phyloP scores from a whole-genome alignment of 257 asterid genomes.

The Agastache rugosa region DNA sequence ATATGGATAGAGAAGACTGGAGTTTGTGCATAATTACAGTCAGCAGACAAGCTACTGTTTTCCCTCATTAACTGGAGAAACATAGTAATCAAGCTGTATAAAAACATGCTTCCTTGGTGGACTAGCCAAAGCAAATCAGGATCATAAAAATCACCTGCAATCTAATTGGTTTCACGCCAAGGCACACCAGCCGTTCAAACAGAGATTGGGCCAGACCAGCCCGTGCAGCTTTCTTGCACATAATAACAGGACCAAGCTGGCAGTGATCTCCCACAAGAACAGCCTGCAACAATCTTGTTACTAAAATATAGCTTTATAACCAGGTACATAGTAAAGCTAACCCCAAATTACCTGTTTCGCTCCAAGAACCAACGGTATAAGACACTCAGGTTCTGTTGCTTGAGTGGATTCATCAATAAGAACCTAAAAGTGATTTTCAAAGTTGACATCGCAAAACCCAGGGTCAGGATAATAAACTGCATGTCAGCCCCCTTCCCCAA shows the following conservation, averaged over 20 bases:
- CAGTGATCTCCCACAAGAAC: constrained; percentile 99
- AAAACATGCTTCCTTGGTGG: constrained; percentile 9
- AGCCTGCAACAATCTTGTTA: constrained; percentile 51
- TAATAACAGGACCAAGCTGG: constrained; percentile 99
- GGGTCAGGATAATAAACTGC: constrained; percentile 15
- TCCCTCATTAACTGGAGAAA: constrained; percentile 17
- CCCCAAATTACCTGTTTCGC: constrained; percentile 75
- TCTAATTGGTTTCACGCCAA: constrained; percentile 97
- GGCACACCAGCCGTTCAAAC: constrained; percentile 93
- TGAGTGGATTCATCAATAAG: constrained; percentile 99
- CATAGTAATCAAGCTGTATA: constrained; percentile 15
- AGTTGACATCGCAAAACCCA: constrained; percentile 7
- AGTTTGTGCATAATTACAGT: background rate
- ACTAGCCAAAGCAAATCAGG: constrained; percentile 27
- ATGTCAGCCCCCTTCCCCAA: background rate
- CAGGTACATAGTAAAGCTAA: constrained; percentile 5
- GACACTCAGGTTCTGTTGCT: constrained; percentile 97
- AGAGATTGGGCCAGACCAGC: constrained; percentile 98
- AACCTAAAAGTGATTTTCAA: constrained; percentile 55
- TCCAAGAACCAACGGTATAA: constrained; percentile 97
- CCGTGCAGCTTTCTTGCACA: constrained; percentile 99
- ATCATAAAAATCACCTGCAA: constrained; percentile 72
- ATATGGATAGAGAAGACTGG: background rate
- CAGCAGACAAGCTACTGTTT: constrained; percentile 18
- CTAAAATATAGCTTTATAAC: constrained; percentile 15